Evolutionary conservation across 257 asterid species (phyloP).

Genomic region (Verbascum thapsus): DNA sequence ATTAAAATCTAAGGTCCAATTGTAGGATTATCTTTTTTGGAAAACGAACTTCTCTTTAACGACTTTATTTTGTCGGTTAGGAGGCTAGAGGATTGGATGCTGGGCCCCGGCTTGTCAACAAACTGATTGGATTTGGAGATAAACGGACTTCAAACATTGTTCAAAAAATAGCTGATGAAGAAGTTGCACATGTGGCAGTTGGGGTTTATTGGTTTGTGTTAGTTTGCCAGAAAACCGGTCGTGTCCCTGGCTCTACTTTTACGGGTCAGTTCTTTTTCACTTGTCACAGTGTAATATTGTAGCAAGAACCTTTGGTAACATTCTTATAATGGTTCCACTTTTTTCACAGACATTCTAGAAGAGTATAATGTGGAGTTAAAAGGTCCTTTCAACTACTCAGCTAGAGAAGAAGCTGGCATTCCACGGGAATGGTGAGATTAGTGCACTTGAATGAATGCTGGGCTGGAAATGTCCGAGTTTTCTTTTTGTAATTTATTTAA

Average conservation of each 20-base stretch:
- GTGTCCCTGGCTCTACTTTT: conserved; percentile 69
- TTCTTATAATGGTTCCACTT: background rate
- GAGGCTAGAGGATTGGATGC: conserved; percentile 99
- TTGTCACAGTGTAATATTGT: background rate
- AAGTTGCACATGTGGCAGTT: conserved; percentile 93
- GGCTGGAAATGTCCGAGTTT: background rate
- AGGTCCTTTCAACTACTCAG: conserved; percentile 86
- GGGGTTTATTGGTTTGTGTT: conserved; percentile 88
- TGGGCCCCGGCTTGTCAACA: conserved; percentile 91
- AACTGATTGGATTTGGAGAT: conserved; percentile 82
- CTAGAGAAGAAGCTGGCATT: conserved; percentile 85
- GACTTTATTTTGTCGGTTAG: conserved; percentile 36
- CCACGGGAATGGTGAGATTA: conserved; percentile 75
- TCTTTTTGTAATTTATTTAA: background rate
- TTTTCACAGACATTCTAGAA: conserved; percentile 54
- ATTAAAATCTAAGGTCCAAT: no score
- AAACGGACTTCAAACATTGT: conserved; percentile 79
- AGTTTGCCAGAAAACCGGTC: conserved; percentile 73
- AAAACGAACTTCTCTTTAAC: background rate
- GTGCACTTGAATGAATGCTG: conserved; percentile 1
- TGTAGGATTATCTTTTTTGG: background rate
- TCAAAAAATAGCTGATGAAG: conserved; percentile 85
- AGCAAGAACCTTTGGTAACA: background rate
- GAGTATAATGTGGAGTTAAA: conserved; percentile 83
- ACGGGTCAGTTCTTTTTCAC: conserved; percentile 46